Evolutionary conservation across 805 yeast species (phyloP).

Genomic region (Pichia paraexigua): DNA sequence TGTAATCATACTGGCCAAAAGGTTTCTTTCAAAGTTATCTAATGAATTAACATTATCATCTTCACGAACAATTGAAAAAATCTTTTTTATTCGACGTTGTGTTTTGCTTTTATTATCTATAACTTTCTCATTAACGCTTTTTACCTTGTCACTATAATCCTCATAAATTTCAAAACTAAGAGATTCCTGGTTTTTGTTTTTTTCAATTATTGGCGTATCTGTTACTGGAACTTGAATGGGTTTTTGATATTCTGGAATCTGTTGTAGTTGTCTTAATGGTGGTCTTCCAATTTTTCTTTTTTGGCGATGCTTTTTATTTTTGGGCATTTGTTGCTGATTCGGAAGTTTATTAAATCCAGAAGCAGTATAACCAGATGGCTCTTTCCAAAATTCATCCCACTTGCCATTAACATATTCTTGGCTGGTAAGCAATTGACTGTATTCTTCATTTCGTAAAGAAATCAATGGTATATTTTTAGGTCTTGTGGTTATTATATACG

Average conservation of each 20-base stretch:
- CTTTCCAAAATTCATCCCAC: not conserved
- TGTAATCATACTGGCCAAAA: not conserved
- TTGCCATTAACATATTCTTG: not conserved
- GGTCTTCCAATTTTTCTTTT: not conserved
- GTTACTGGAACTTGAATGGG: not conserved
- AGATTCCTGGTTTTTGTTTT: not conserved
- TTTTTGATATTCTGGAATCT: not conserved
- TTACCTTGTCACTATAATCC: not conserved
- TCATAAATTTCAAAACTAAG: not conserved
- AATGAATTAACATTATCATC: not conserved
- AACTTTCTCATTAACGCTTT: not conserved
- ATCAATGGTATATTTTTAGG: slow-evolving; percentile 21
- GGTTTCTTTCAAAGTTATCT: not conserved
- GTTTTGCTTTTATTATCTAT: not conserved
- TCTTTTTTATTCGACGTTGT: not conserved
- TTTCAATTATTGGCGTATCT: not conserved
- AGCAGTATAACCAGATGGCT: not conserved
- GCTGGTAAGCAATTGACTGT: slow-evolving; percentile 9
- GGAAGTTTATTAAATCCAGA: slow-evolving; percentile 4
- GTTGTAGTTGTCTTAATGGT: not conserved
- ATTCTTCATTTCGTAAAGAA: slow-evolving; percentile 21
- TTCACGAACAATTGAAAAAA: not conserved
- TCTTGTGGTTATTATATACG: slow-evolving; percentile 20
- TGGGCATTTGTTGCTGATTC: not conserved
- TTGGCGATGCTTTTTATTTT: not conserved